phyloP scores from a whole-genome alignment of 495 filamentous ascomycete species.

The Hypoxylon lenormandii region DNA sequence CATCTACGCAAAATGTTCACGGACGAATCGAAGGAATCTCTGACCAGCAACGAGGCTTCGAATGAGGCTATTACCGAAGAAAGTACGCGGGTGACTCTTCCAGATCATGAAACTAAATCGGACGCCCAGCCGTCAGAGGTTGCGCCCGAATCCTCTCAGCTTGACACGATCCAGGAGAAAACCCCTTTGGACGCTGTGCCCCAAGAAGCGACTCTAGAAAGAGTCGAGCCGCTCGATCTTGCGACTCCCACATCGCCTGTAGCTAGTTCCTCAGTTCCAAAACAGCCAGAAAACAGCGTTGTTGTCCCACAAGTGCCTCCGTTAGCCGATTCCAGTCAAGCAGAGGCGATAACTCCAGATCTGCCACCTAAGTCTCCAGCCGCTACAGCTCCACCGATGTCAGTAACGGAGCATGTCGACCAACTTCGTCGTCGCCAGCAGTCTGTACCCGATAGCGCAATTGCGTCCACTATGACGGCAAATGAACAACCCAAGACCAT shows the following conservation, averaged over 20 bases:
- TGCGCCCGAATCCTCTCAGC: constrained; percentile 24
- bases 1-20: constrained; percentile 96
- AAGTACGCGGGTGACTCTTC: constrained; percentile 52
- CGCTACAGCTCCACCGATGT: constrained; percentile 37
- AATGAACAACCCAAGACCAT: constrained; percentile 29
- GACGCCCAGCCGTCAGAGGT: constrained; percentile 43
- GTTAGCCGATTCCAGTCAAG: constrained; percentile 4
- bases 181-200: constrained; percentile 23
- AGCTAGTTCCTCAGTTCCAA: constrained; percentile 22
- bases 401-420: constrained; percentile 64
- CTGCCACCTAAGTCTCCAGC: constrained; percentile 21
- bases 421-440: constrained; percentile 59
- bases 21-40: constrained; percentile 78
- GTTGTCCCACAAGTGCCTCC: constrained; percentile 18
- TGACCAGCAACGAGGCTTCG: constrained; percentile 71
- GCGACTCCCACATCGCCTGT: constrained; percentile 64
- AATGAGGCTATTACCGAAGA: constrained; percentile 56
- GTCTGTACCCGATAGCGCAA: constrained; percentile 46
- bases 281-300: constrained; percentile 24
- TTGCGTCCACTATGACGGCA: constrained; percentile 39
- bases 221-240: constrained; percentile 77
- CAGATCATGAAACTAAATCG: constrained; percentile 44
- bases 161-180: constrained; percentile 38
- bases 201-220: constrained; percentile 57
- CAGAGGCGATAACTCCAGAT: constrained; percentile 17